Percentiles rank a stretch among this genome's conserved stretches.
Conservation (phyloP, 768 basidiomycete genomes). For the Naganishia kalamii region DNA sequence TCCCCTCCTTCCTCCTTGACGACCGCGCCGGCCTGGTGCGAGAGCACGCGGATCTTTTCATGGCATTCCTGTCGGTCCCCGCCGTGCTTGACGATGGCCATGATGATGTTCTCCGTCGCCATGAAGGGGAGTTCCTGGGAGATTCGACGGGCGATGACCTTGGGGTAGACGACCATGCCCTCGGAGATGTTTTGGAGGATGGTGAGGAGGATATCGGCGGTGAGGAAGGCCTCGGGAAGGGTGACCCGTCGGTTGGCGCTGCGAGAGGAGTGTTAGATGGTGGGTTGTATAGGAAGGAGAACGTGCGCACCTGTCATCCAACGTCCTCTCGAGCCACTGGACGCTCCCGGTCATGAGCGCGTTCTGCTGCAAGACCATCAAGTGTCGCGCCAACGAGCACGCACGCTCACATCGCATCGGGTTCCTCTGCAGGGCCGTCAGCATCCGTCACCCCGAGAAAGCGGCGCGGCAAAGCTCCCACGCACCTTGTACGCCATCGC, state of each 20-base stretch:
- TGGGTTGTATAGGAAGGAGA: not conserved
- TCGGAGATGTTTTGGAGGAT: constrained; percentile 95
- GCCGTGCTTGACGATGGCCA: constrained; percentile 89
- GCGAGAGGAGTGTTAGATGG: constrained; percentile 8
- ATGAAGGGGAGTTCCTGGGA: constrained; percentile 95
- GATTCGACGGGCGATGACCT: constrained; percentile 86
- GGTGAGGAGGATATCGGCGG: constrained; percentile 90
- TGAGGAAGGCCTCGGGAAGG: constrained; percentile 92
- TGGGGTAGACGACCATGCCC: constrained; percentile 98
- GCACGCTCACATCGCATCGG: constrained; percentile 98
- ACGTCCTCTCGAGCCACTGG: constrained; percentile 97
- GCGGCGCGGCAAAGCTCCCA: not conserved
- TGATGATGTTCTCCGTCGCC: constrained; percentile 99
- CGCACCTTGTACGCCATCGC: constrained; percentile 90
- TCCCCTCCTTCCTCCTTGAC: constrained; percentile 91
- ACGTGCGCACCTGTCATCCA: constrained; percentile 74
- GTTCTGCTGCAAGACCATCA: constrained; percentile 94
- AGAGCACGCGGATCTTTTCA: constrained; percentile 88
- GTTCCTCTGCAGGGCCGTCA: constrained; percentile 55
- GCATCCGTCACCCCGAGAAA: not conserved
- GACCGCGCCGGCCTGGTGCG: constrained; percentile 86
- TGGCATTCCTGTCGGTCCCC: constrained; percentile 96
- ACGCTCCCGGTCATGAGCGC: constrained; percentile 88
- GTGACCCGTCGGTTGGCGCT: constrained; percentile 96
- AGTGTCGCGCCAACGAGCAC: constrained; percentile 88